These are phyloP conservation scores for Stephania cephalantha DNA, from an alignment of 164 flowering plant species.

Conservation along the genomic window DNA sequence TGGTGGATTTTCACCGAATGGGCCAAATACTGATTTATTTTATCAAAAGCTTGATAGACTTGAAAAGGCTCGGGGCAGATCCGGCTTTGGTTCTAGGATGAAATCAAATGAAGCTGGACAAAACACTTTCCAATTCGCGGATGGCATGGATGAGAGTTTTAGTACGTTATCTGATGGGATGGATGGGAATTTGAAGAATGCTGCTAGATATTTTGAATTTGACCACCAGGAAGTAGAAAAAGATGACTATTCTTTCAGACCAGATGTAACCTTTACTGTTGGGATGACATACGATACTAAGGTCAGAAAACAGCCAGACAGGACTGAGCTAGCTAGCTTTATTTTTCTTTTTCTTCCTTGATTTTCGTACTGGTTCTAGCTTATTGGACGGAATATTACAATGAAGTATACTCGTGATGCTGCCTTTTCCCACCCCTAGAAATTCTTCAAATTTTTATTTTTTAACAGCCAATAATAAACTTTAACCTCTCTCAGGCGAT, in stretches of 20 bases:
- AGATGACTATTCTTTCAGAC: conserved; percentile 55
- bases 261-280: conserved; percentile 36
- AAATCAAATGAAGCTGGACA: conserved; percentile 5
- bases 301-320: conserved; percentile 32
- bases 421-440: no score
- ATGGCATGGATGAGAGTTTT: conserved; percentile 43
- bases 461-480: no score
- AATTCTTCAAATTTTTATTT: no score
- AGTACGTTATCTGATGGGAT: conserved; percentile 57
- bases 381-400: not conserved
- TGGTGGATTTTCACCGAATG: conserved; percentile 30
- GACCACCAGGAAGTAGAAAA: conserved; percentile 37
- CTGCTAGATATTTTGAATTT: conserved; percentile 53
- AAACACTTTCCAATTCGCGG: conserved; percentile 15
- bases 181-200: conserved; percentile 62
- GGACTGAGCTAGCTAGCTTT: not conserved
- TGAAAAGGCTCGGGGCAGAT: conserved; percentile 29
- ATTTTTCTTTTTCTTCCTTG: not conserved
- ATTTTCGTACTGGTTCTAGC: not conserved
- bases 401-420: no score
- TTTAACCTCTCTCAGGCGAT: not conserved
- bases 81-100: conserved; percentile 16
- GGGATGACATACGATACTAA: conserved; percentile 36
- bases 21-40: conserved; percentile 30
- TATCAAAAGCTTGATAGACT: conserved; percentile 44